phyloP scores from a whole-genome alignment of 495 filamentous ascomycete species.

The Penicillium argentinense region DNA sequence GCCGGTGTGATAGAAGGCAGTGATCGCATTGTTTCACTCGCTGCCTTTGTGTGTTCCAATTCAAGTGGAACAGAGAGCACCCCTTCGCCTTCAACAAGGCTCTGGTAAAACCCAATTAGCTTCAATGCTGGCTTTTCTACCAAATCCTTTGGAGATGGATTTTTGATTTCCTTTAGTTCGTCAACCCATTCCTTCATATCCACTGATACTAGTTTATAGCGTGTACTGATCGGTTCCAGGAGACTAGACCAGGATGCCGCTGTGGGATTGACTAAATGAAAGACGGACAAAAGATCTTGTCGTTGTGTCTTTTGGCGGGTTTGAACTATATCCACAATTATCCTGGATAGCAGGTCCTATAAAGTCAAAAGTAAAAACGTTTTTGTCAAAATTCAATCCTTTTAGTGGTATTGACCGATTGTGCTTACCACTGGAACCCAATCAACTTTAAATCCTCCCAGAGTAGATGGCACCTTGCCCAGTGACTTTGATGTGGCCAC shows the following conservation, averaged over 20 bases:
- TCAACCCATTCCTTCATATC: background rate
- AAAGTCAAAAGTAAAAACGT: background rate
- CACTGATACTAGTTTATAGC: background rate
- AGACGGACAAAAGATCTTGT: background rate
- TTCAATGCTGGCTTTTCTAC: conserved; percentile 23
- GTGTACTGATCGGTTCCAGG: background rate
- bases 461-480: conserved; percentile 9
- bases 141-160: conserved; percentile 6
- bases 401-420: no score
- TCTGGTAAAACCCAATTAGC: conserved; percentile 27
- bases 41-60: conserved; percentile 8
- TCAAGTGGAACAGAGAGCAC: conserved; percentile 8
- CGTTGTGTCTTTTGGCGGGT: background rate
- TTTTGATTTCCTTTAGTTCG: background rate
- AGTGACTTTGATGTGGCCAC: conserved; percentile 10
- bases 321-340: conserved; percentile 10
- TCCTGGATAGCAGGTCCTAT: conserved; percentile 15
- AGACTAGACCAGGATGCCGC: background rate
- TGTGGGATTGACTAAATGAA: background rate
- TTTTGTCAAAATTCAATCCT: no score
- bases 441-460: conserved; percentile 8
- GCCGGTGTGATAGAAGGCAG: conserved; percentile 13
- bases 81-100: conserved; percentile 4
- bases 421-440: conserved; percentile 18
- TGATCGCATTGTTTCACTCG: conserved; percentile 20